Evolutionary conservation across 495 filamentous ascomycete species (phyloP).

Genomic region (Penicillium antarcticum): DNA sequence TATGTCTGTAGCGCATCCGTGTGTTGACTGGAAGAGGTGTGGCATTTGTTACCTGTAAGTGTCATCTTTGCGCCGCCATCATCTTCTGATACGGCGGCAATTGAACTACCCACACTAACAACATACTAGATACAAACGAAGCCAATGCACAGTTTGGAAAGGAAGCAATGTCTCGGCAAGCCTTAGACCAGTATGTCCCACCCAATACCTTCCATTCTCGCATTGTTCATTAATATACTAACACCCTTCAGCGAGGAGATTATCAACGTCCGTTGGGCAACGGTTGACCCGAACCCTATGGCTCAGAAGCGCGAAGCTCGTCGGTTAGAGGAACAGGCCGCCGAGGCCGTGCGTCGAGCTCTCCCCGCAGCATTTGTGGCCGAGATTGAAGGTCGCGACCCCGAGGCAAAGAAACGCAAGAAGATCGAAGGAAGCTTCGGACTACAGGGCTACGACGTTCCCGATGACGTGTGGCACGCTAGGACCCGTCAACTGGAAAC

Average conservation of each 20-base stretch:
- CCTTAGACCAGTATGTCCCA: slow-evolving; percentile 60
- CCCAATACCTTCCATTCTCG: too few species aligned
- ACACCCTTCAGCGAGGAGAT: slow-evolving; percentile 54
- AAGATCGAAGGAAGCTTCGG: slow-evolving; percentile 90
- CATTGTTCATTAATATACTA: too few species aligned
- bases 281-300: slow-evolving; percentile 91
- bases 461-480: slow-evolving; percentile 92
- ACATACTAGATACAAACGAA: slow-evolving; percentile 58
- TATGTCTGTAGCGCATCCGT: slow-evolving; percentile 57
- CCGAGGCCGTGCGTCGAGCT: slow-evolving; percentile 86
- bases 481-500: slow-evolving; percentile 48
- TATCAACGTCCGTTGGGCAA: slow-evolving; percentile 96
- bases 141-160: slow-evolving; percentile 88
- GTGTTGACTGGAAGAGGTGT: slow-evolving; percentile 92
- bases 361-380: slow-evolving; percentile 90
- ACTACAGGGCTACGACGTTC: slow-evolving; percentile 86
- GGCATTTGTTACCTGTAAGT: slow-evolving; percentile 54
- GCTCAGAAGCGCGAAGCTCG: slow-evolving; percentile 90
- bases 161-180: slow-evolving; percentile 87
- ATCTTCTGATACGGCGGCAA: too few species aligned
- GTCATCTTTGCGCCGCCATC: too few species aligned
- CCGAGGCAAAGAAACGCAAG: slow-evolving; percentile 78
- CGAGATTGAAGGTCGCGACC: slow-evolving; percentile 89
- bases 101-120: too few species aligned
- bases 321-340: slow-evolving; percentile 94